Base-by-base conservation (phyloP, 2,329 filamentous ascomycete species). In the Trichoderma citrinoviride region DNA sequence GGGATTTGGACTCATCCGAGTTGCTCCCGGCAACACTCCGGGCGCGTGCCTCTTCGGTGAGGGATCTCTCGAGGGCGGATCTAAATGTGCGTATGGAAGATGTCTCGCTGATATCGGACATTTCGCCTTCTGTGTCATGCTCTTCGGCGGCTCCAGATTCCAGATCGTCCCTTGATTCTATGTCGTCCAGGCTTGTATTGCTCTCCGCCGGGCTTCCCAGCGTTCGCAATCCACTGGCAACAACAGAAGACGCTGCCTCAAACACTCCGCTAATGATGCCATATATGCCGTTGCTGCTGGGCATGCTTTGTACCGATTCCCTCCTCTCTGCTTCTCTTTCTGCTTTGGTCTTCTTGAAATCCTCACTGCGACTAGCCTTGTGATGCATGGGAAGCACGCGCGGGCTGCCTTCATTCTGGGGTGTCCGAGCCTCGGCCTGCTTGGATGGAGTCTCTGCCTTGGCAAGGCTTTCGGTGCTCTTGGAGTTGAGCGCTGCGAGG, bases 221-320 rank as follows among this genome's bases (percentile, higher is more conserved):
- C 23, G 73, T 73, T 8, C 73, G 71, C 3, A 80, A 67, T 7
- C 75, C 71, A 15, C 73, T 75, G 14, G 80, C 76, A 3, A 84
- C 77, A 5, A 78, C 79, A 0, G 81, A 82, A 15, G 80, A 80
- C 8, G 84, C 85, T 5, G 78, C 77, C 3, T 79, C 81, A 29
- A 87, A 77, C 17, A 82, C 84, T 15, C 81, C 81, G 21, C 80
- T 78, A 43, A 87, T 81, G 74, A 87, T 83, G 27, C 81, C 82
- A 68, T 86, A 87, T 3, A 87, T 75, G 2, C 84, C 85, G 46
- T 76, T 78, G 62, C 74, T 78, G 21, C 77, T 75, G 0, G 79
- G 77, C 6, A 76, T 72, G 3, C 73, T 71, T 1, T 74, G 73
- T 3, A 77, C 75, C 12, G 72, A 68, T 19, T 69, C 68, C 47